Percentiles rank a stretch among this genome's conserved stretches.
Evolutionary conservation across 2,329 filamentous ascomycete genomes (phyloP).

Genomic region (Pezicula neosporulosa): DNA sequence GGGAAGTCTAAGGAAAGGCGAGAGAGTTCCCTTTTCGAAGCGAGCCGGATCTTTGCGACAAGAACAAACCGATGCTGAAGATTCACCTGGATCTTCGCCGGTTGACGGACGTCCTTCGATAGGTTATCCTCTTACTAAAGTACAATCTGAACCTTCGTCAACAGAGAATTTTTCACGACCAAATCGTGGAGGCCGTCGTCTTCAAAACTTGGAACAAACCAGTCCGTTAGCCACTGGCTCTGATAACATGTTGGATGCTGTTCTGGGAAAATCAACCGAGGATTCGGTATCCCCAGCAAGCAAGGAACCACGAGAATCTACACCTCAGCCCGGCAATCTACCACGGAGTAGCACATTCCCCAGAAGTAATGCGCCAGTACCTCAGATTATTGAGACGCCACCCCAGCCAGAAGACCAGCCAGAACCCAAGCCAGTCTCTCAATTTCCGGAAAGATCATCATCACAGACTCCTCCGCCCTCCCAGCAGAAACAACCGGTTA

Average conservation of each 20-base stretch:
- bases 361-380: conserved; percentile 36
- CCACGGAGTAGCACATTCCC: conserved; percentile 26
- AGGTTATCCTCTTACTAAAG: conserved; percentile 45
- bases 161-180: conserved; percentile 63
- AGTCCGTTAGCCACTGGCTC: conserved; percentile 5
- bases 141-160: conserved; percentile 66
- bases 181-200: conserved; percentile 22
- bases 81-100: conserved; percentile 44
- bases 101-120: conserved; percentile 36
- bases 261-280: conserved; percentile 12
- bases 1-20: conserved; percentile 78
- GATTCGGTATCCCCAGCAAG: background rate
- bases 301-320: conserved; percentile 1
- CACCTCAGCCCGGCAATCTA: conserved; percentile 21
- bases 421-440: conserved; percentile 19
- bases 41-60: conserved; percentile 57
- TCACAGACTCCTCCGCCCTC: conserved; percentile 39
- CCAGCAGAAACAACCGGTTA: conserved; percentile 27
- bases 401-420: conserved; percentile 29
- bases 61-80: conserved; percentile 55
- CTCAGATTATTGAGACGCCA: conserved; percentile 64
- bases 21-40: conserved; percentile 72
- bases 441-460: conserved; percentile 52
- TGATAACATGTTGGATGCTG: conserved; percentile 9
- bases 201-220: conserved; percentile 18